Evolutionary conservation across 2,329 filamentous ascomycete species (phyloP).

Genomic region (Claviceps fusiformis): DNA sequence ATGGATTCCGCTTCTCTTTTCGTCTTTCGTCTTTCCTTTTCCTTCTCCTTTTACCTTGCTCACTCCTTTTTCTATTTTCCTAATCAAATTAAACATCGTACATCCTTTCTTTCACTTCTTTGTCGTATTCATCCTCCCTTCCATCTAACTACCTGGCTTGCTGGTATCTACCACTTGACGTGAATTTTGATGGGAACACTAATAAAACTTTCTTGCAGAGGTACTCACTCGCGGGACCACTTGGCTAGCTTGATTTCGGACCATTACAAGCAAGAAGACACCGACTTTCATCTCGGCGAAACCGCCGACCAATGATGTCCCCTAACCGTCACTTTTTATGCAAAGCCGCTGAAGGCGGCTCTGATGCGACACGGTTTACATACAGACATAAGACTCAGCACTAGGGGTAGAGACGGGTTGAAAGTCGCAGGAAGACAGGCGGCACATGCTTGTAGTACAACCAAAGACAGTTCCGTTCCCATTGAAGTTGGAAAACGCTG

Average conservation of each 20-base stretch:
- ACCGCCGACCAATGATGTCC: conserved; percentile 15
- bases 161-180: not conserved
- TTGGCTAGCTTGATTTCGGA: conserved; percentile 61
- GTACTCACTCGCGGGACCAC: conserved; percentile 56
- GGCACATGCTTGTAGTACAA: not conserved
- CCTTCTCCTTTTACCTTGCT: too few relatives aligned
- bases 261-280: conserved; percentile 62
- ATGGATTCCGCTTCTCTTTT: not conserved
- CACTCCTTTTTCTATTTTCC: too few relatives aligned
- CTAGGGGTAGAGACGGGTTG: not conserved
- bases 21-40: not conserved
- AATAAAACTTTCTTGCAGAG: conserved; percentile 25
- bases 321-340: not conserved
- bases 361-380: not conserved
- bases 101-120: not conserved
- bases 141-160: not conserved
- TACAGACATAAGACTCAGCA: not conserved
- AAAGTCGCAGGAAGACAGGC: not conserved
- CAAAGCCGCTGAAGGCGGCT: not conserved
- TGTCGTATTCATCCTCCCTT: not conserved
- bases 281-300: conserved; percentile 41
- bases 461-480: not conserved
- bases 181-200: not conserved
- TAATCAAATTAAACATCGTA: too few relatives aligned
- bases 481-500: too few relatives aligned